phyloP scores from a whole-genome alignment of 2,329 filamentous ascomycete species.

The Alternaria burnsii region DNA sequence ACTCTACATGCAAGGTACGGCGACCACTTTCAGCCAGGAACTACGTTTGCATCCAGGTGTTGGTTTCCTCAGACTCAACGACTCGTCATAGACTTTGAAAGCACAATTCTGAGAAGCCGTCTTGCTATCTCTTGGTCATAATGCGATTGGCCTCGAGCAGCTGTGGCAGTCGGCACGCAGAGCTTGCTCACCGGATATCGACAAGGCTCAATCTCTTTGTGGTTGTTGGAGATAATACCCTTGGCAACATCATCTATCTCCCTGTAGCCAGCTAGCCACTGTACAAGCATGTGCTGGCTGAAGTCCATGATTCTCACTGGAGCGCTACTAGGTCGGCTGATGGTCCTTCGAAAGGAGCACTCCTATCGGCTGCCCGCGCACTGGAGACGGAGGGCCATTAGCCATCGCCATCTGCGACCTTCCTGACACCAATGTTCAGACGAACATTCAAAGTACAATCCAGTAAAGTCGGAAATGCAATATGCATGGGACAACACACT shows the following conservation, averaged over 20 bases:
- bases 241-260: not conserved
- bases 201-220: not conserved
- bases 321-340: not conserved
- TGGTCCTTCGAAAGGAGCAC: not conserved
- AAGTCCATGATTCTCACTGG: not conserved
- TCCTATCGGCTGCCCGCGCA: not conserved
- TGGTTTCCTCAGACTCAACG: not conserved
- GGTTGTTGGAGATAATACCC: not conserved
- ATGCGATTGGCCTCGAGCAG: not conserved
- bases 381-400: not conserved
- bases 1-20: slow-evolving; percentile 1
- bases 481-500: not conserved
- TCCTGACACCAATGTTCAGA: not conserved
- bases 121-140: not conserved
- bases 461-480: not conserved
- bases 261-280: not conserved
- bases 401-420: not conserved
- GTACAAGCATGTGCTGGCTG: not conserved
- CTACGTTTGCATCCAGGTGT: not conserved
- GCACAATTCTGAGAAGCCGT: not conserved
- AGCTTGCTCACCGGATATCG: not conserved
- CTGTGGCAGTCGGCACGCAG: not conserved
- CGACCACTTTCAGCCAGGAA: not conserved
- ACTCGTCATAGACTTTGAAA: not conserved
- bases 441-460: not conserved